A percentile compares a stretch with the other conserved stretches of the same genome.
Conservation (phyloP, 148 eudicot species). For the Vaccinium corymbosum region DNA sequence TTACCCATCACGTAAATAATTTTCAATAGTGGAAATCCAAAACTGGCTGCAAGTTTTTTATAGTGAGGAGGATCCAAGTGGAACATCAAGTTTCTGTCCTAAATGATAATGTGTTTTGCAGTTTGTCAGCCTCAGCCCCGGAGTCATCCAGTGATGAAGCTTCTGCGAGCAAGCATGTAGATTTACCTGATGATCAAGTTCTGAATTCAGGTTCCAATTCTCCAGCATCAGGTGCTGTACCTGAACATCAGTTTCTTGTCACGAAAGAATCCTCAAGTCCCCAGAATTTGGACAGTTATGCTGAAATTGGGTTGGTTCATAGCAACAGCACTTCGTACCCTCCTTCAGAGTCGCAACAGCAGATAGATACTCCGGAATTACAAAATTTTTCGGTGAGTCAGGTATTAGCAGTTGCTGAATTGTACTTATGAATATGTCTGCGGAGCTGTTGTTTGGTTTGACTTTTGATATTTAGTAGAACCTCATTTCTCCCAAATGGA, state of each 20-base stretch:
- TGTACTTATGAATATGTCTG: neutral
- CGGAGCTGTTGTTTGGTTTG: neutral
- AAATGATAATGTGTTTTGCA: conserved; percentile 21
- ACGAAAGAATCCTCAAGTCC: conserved; percentile 38
- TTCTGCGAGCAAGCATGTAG: conserved; percentile 42
- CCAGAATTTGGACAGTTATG: conserved; percentile 41
- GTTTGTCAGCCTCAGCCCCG: conserved; percentile 33
- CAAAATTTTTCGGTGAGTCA: conserved; percentile 68
- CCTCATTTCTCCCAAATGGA: neutral
- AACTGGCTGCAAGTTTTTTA: neutral
- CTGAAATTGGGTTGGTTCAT: conserved; percentile 50
- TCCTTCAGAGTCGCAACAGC: conserved; percentile 55
- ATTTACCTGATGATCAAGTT: conserved; percentile 43
- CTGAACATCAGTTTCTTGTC: conserved; percentile 49
- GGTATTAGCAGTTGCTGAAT: neutral
- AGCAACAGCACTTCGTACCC: conserved; percentile 41
- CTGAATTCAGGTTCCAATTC: conserved; percentile 55
- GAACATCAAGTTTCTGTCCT: neutral
- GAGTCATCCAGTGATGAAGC: conserved; percentile 37
- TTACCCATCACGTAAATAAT: neutral
- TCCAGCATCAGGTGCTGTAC: conserved; percentile 42
- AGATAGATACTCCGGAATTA: conserved; percentile 46
- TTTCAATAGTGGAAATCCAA: neutral
- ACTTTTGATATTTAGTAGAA: neutral
- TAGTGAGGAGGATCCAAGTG: neutral